These are phyloP conservation scores for Trichoderma hamatum DNA, from an alignment of 2,329 filamentous ascomycete species.

Conservation along the genomic window DNA sequence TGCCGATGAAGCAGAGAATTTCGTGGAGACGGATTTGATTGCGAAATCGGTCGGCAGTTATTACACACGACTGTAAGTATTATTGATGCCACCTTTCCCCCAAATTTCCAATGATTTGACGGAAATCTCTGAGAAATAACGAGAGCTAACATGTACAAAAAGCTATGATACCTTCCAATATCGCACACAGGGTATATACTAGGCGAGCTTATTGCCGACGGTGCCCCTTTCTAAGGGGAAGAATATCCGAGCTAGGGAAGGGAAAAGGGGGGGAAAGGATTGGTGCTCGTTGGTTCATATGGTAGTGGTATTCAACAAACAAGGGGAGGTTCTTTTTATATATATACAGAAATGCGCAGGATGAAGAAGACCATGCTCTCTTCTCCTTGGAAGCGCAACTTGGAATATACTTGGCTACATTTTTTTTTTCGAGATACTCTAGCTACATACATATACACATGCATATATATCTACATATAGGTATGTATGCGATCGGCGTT, in stretches of 20 bases:
- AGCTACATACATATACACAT: background rate
- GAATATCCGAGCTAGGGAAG: background rate
- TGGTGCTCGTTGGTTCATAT: background rate
- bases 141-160: background rate
- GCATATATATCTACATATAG: background rate
- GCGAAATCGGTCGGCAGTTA: constrained; percentile 83
- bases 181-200: constrained; percentile 85
- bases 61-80: constrained; percentile 76
- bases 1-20: constrained; percentile 77
- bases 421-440: background rate
- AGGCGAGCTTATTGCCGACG: constrained; percentile 32
- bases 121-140: background rate
- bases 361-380: background rate
- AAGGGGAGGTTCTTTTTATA: background rate
- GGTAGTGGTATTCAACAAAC: background rate
- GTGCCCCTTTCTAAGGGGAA: background rate
- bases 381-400: constrained; percentile 2
- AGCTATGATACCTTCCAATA: constrained; percentile 88
- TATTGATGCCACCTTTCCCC: background rate
- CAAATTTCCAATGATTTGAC: background rate
- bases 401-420: constrained; percentile 5
- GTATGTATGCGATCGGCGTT: constrained; percentile 17
- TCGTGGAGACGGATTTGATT: constrained; percentile 78
- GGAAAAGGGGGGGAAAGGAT: background rate
- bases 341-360: background rate